phyloP scores from a whole-genome alignment of 768 basidiomycete genomes.

The Russula olivacea region DNA sequence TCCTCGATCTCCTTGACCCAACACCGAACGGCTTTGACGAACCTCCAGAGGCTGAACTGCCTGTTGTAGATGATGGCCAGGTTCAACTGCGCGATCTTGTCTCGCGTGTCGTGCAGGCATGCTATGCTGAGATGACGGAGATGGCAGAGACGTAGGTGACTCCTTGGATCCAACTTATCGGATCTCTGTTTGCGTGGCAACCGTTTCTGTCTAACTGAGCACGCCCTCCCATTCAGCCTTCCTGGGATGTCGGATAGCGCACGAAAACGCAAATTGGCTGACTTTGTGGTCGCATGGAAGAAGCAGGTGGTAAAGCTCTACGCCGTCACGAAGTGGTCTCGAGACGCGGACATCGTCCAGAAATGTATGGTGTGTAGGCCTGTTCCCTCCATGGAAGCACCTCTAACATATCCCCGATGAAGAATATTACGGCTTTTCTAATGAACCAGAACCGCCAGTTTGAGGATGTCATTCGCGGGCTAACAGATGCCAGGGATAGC shows the following conservation, averaged over 20 bases:
- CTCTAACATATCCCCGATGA: neutral
- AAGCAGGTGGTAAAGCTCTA: slow-evolving; percentile 87
- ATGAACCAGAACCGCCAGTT: slow-evolving; percentile 83
- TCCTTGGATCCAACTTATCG: neutral
- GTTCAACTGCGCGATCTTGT: slow-evolving; percentile 67
- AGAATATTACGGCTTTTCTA: slow-evolving; percentile 87
- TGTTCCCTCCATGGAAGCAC: neutral
- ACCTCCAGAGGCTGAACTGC: slow-evolving; percentile 59
- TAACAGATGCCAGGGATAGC: slow-evolving; percentile 61
- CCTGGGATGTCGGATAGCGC: slow-evolving; percentile 70
- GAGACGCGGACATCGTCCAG: slow-evolving; percentile 77
- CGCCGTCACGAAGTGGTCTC: slow-evolving; percentile 80
- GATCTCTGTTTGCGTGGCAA: neutral
- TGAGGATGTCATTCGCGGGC: slow-evolving; percentile 54
- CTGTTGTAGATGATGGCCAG: slow-evolving; percentile 66
- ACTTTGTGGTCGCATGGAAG: slow-evolving; percentile 87
- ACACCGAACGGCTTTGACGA: slow-evolving; percentile 35
- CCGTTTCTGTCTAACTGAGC: neutral
- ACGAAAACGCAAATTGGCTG: slow-evolving; percentile 74
- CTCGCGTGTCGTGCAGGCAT: slow-evolving; percentile 68
- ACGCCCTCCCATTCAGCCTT: slow-evolving; percentile 31
- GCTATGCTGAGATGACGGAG: slow-evolving; percentile 79
- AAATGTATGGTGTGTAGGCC: slow-evolving; percentile 65
- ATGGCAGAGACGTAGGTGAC: slow-evolving; percentile 77
- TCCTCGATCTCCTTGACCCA: slow-evolving; percentile 17